Conservation (phyloP, 129 eudicot species). For the Rutidosis leptorrhynchoides region DNA sequence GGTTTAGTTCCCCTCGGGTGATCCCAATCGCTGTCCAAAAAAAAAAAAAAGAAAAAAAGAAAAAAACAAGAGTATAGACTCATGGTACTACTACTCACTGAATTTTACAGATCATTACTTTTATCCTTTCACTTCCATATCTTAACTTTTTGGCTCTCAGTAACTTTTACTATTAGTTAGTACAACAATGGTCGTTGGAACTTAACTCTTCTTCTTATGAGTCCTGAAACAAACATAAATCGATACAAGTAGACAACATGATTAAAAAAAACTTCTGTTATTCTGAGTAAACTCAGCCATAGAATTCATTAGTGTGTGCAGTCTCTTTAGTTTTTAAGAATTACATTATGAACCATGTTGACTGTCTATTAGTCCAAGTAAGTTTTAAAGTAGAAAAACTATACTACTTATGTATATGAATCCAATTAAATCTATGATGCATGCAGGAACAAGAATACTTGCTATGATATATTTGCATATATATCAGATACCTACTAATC, state of each 20-base stretch:
- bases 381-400: constrained; percentile 2
- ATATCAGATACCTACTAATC: constrained; percentile 25
- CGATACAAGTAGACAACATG: constrained; percentile 2
- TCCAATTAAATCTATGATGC: constrained; percentile 27
- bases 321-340: not conserved
- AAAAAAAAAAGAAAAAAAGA: too few species aligned
- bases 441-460: constrained; percentile 35
- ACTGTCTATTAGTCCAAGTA: constrained; percentile 5
- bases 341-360: not conserved
- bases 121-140: constrained; percentile 13
- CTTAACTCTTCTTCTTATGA: not conserved
- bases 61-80: too few species aligned
- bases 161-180: not conserved
- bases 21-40: too few species aligned
- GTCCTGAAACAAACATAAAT: not conserved
- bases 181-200: not conserved
- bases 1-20: too few species aligned
- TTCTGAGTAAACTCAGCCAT: not conserved
- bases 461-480: constrained; percentile 19
- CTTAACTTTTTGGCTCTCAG: constrained; percentile 6
- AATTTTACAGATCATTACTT: constrained; percentile 21
- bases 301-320: not conserved
- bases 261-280: not conserved
- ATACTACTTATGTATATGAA: constrained; percentile 18
- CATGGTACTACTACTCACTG: constrained; percentile 10